Conservation (phyloP, 1,139 yeast genomes). For the Wickerhamomyces sp. region DNA sequence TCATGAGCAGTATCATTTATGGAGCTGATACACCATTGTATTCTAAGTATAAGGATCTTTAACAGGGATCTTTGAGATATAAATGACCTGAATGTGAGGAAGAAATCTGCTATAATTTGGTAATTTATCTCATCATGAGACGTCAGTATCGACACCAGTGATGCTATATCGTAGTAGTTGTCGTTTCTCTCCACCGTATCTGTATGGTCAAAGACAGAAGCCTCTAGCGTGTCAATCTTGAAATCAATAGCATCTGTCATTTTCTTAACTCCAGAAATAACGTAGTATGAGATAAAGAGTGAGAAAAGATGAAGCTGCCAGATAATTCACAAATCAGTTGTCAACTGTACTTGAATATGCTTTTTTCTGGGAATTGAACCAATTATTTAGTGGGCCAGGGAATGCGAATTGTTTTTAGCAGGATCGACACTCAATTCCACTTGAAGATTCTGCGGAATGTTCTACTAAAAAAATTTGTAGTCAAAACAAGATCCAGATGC, state of each 20-base stretch:
- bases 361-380: no score
- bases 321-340: no score
- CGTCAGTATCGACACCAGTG: conserved; percentile 69
- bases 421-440: no score
- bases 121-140: conserved; percentile 80
- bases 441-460: no score
- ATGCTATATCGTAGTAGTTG: conserved; percentile 32
- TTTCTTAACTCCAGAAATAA: no score
- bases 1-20: conserved; percentile 28
- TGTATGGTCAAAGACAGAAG: conserved; percentile 9
- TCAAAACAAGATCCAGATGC: no score
- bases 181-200: conserved; percentile 5
- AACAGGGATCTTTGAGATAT: conserved; percentile 53
- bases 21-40: conserved; percentile 65
- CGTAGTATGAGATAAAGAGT: no score
- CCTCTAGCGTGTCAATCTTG: conserved; percentile 3
- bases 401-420: no score
- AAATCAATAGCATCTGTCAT: conserved; percentile 21
- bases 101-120: conserved; percentile 75
- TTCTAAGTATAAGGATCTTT: conserved; percentile 56
- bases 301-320: no score
- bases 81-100: conserved; percentile 76
- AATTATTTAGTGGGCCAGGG: no score
- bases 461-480: no score
- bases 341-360: no score